Percentiles rank a stretch among this genome's conserved stretches.
phyloP scores from a whole-genome alignment of 2,329 filamentous ascomycete genomes.

The Fusarium temperatum region DNA sequence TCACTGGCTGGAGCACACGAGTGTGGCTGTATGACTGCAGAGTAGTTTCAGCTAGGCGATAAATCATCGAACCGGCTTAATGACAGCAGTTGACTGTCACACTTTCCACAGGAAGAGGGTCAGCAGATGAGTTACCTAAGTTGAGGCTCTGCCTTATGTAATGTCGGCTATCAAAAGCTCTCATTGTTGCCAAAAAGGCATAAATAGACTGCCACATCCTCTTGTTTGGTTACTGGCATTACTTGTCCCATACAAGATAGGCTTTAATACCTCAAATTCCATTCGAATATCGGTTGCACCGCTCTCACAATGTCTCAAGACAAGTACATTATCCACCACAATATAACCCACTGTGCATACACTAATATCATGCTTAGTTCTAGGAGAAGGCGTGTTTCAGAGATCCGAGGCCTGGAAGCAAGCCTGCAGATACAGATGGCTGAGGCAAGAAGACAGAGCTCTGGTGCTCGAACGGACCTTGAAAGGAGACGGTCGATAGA shows the following conservation, averaged over 20 bases:
- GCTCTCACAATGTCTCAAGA: background rate
- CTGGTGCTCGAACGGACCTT: too few species aligned
- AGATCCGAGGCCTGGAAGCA: background rate
- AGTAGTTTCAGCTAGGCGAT: background rate
- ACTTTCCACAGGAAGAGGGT: background rate
- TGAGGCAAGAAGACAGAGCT: background rate
- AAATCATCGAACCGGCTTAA: background rate
- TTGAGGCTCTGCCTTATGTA: background rate
- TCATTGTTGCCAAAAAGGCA: background rate
- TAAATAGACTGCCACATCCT: background rate
- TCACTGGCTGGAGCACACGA: background rate
- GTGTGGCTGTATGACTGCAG: background rate
- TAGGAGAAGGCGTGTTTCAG: background rate
- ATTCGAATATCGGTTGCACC: background rate
- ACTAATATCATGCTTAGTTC: background rate
- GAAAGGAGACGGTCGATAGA: too few species aligned
- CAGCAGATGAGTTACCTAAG: background rate
- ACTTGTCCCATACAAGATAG: background rate
- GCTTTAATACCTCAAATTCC: background rate
- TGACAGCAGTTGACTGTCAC: background rate
- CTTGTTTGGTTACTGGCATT: accelerated
- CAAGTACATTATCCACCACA: background rate
- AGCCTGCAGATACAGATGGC: background rate
- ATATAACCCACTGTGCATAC: background rate
- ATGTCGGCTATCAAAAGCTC: background rate